phyloP scores from a whole-genome alignment of 1,284 basidiomycete genomes.

The Phellinidium pouzarii region DNA sequence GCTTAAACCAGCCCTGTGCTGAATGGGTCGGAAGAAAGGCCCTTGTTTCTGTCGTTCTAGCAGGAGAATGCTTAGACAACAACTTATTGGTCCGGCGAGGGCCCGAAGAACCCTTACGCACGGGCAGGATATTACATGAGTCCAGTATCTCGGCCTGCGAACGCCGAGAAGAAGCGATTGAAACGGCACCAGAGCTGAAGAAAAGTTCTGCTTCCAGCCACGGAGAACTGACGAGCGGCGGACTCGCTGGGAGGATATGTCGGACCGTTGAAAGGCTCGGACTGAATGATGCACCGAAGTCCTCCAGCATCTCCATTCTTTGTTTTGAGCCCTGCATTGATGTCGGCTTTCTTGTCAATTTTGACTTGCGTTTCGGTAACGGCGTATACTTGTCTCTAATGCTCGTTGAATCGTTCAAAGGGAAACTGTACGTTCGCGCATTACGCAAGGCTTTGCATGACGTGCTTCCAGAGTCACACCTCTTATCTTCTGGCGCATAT shows the following conservation, averaged over 20 bases:
- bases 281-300: background rate
- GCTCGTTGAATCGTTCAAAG: background rate
- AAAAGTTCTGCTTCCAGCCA: slow-evolving; percentile 13
- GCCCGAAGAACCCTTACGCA: background rate
- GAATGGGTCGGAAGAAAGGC: background rate
- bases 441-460: background rate
- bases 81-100: slow-evolving; percentile 9
- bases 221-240: slow-evolving; percentile 11
- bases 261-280: background rate
- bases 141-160: background rate
- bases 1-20: background rate
- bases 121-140: background rate
- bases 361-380: background rate
- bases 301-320: background rate
- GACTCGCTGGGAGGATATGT: slow-evolving; percentile 12
- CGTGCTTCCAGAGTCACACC: background rate
- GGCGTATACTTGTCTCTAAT: slow-evolving; percentile 7
- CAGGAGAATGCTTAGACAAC: slow-evolving; percentile 2
- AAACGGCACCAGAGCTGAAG: slow-evolving; percentile 3
- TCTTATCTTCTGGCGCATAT: background rate
- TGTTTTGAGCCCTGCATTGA: background rate
- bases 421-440: background rate
- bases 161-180: background rate
- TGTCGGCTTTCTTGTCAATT: background rate
- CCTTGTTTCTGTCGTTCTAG: background rate